phyloP scores from a whole-genome alignment of 2,329 filamentous ascomycete species.

The Pleoardoris graminearum region DNA sequence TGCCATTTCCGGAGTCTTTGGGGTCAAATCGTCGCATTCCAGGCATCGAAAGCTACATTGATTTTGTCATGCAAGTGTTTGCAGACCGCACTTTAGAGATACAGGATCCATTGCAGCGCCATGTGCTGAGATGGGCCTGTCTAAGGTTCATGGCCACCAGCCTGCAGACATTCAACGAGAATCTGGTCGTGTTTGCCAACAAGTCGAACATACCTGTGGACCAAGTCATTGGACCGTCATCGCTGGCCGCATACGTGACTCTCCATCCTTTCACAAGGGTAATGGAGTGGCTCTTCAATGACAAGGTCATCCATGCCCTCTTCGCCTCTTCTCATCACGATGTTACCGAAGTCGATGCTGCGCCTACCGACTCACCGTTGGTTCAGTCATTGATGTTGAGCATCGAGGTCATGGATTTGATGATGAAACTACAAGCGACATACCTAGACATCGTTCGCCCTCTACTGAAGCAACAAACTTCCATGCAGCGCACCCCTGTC shows the following conservation, averaged over 20 bases:
- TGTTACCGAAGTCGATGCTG: constrained; percentile 69
- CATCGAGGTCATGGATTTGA: constrained; percentile 81
- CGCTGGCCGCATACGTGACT: constrained; percentile 76
- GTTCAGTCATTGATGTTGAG: constrained; percentile 76
- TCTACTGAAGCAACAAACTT: constrained; percentile 68
- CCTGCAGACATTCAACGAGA: constrained; percentile 88
- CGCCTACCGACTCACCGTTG: constrained; percentile 76
- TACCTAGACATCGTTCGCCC: constrained; percentile 89
- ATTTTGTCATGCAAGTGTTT: constrained; percentile 85
- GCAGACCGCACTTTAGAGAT: constrained; percentile 67
- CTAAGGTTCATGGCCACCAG: constrained; percentile 81
- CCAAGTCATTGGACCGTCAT: constrained; percentile 70
- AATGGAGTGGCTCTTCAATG: constrained; percentile 98
- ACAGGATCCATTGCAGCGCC: constrained; percentile 66
- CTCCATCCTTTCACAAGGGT: constrained; percentile 91
- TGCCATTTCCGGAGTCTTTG: constrained; percentile 86
- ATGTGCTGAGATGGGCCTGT: constrained; percentile 76
- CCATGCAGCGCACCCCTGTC: constrained; percentile 63
- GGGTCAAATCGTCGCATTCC: constrained; percentile 77
- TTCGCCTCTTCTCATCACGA: constrained; percentile 81
- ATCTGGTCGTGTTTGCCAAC: constrained; percentile 83
- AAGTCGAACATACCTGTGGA: constrained; percentile 77
- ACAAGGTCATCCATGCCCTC: constrained; percentile 78
- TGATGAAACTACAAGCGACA: constrained; percentile 85
- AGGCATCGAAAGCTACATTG: constrained; percentile 89